Base-by-base conservation (phyloP, 768 basidiomycete species). In the Pleurotus platypus region DNA sequence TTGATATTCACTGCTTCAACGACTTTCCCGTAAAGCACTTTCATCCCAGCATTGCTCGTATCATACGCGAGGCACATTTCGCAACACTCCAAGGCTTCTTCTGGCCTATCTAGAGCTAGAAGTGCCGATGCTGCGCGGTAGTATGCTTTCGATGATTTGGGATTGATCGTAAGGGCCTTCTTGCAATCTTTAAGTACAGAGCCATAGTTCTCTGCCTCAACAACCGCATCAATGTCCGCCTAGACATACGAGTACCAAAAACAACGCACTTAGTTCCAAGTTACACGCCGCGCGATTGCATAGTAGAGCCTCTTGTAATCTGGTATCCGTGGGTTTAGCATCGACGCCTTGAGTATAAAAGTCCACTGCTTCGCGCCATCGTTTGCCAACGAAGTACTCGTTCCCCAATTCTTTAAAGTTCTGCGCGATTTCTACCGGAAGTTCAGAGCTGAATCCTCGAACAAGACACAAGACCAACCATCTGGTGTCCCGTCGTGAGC, bases 351-450 rank as follows among this genome's bases (percentile, higher is more conserved):
- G 91, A 0, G 87, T 85, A 69, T 98, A 99, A 69, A 98, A 97
- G 0, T 85, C 84, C 6, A 87, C 59, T 0, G 97, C 97, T 69
- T 98, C 94, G 38, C 91, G 82, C 69, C 83, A 90, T 43, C 91
- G 83, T 66, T 91, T 92, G 26, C 87, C 88, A 62, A 85, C 87
- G 74, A 90, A 96, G 65, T 96, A 92, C 56, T 95, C 94, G 67
- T 98, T 98, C 4, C 94, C 97, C 67, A 96, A 92, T 54, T 92
- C 86, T 70, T 97, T 98, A 73, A 98, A 97, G 66, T 90, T 94
- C 59, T 84, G 79, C 1, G 96, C 93, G 61, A 93, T 77, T 69
- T 98, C 97, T 96, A 61, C 42, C 0, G 22, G 58, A 38, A 20
- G 0, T 16, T 51, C 42, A 55, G 20, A 43, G 30, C 30, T 11